These are phyloP conservation scores for Geotrichum aggregatum DNA, from an alignment of 1,139 yeast species.

Conservation along the genomic window DNA sequence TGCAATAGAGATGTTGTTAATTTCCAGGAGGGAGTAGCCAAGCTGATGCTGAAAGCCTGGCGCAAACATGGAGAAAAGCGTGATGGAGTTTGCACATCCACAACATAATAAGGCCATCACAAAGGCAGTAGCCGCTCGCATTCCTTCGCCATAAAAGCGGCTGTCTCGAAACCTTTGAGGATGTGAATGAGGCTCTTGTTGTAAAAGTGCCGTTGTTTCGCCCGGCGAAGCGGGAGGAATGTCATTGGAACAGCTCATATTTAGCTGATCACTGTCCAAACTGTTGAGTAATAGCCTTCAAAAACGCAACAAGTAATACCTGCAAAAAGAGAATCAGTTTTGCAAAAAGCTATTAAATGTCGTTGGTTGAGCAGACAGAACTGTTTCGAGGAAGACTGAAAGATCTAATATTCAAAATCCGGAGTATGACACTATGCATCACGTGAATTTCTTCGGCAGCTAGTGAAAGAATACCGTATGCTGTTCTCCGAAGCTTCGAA, in stretches of 20 bases:
- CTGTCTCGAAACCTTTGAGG: neutral
- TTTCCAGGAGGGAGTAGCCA: slow-evolving; percentile 62
- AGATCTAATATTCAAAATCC: too few relatives aligned
- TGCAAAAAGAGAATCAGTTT: neutral
- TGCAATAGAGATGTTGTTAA: slow-evolving; percentile 70
- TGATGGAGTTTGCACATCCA: slow-evolving; percentile 74
- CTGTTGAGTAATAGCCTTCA: neutral
- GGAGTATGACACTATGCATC: too few relatives aligned
- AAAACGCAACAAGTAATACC: neutral
- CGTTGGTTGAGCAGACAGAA: neutral
- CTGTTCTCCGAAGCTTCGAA: too few relatives aligned
- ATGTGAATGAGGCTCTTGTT: neutral
- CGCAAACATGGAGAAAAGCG: slow-evolving; percentile 75
- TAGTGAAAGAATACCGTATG: too few relatives aligned
- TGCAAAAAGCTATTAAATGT: neutral
- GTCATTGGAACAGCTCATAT: neutral
- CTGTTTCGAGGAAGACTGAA: too few relatives aligned
- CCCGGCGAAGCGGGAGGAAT: neutral
- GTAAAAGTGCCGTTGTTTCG: slow-evolving; percentile 3
- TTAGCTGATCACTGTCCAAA: neutral
- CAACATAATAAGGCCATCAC: slow-evolving; percentile 41
- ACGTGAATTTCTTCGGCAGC: too few relatives aligned
- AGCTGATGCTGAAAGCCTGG: slow-evolving; percentile 59
- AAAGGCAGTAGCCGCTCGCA: slow-evolving; percentile 19
- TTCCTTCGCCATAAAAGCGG: neutral